Percentiles rank a stretch among this genome's conserved stretches.
Evolutionary conservation across 164 flowering plant genomes (phyloP).

Genomic region (Taxillus chinensis): DNA sequence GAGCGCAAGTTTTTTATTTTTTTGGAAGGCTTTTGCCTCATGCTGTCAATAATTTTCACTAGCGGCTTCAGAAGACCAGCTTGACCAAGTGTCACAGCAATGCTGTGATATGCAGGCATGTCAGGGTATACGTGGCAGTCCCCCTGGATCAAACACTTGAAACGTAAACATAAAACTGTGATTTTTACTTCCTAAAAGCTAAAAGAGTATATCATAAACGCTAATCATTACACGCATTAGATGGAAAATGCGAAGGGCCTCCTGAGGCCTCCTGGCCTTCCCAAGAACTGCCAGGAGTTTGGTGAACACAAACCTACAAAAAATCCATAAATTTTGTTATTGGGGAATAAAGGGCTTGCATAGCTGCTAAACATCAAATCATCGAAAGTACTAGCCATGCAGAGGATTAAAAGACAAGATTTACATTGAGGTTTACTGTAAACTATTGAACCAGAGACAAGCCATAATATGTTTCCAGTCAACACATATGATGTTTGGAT

Average conservation of each 20-base stretch:
- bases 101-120: slow-evolving; percentile 77
- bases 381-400: too few relatives aligned
- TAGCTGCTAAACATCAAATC: too few relatives aligned
- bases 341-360: neutral
- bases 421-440: too few relatives aligned
- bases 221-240: slow-evolving; percentile 60
- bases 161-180: neutral
- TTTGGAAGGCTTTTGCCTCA: slow-evolving; percentile 64
- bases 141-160: slow-evolving; percentile 31
- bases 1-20: slow-evolving; percentile 30
- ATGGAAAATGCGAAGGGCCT: slow-evolving; percentile 70
- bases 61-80: slow-evolving; percentile 78
- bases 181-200: too few relatives aligned
- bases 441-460: too few relatives aligned
- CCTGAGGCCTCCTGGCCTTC: slow-evolving; percentile 70
- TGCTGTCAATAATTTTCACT: slow-evolving; percentile 53
- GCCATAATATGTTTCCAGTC: too few relatives aligned
- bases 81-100: slow-evolving; percentile 89
- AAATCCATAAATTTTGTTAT: slow-evolving; percentile 5
- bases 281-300: slow-evolving; percentile 87
- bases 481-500: neutral
- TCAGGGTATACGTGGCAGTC: slow-evolving; percentile 79
- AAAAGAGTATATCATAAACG: neutral
- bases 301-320: slow-evolving; percentile 85
- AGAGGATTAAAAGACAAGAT: too few relatives aligned